A percentile compares a stretch with the other conserved stretches of the same genome.
Evolutionary conservation across 1,284 basidiomycete genomes (phyloP).

Genomic region (Kalmanozyma brasiliensis): DNA sequence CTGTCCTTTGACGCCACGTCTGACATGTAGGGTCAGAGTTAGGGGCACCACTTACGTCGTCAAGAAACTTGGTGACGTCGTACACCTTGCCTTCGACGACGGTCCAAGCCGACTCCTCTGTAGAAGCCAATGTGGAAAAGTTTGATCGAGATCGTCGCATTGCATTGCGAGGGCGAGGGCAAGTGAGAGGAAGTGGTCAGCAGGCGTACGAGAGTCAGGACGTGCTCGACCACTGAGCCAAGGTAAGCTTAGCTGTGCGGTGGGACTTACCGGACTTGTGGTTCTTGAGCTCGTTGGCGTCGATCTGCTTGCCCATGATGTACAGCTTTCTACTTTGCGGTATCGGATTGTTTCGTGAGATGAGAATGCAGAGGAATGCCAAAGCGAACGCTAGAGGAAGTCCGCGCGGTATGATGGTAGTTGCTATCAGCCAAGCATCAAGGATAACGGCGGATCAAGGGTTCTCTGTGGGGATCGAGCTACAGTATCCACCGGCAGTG

Average conservation of each 20-base stretch:
- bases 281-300: slow-evolving; percentile 56
- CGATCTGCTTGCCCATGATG: slow-evolving; percentile 54
- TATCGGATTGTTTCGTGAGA: slow-evolving; percentile 5
- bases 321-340: neutral
- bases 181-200: slow-evolving; percentile 1
- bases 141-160: too few species aligned
- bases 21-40: too few species aligned
- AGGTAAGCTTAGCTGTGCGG: too few species aligned
- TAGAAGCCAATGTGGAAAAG: too few species aligned
- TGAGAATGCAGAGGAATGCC: slow-evolving; percentile 6
- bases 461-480: slow-evolving; percentile 17
- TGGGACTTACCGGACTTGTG: slow-evolving; percentile 56
- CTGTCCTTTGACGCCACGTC: too few species aligned
- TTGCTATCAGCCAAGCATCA: too few species aligned
- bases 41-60: slow-evolving; percentile 65
- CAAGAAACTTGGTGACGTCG: slow-evolving; percentile 66
- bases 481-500: slow-evolving; percentile 11
- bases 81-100: slow-evolving; percentile 65
- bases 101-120: slow-evolving; percentile 66
- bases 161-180: too few species aligned
- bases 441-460: too few species aligned
- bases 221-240: neutral
- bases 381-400: slow-evolving; percentile 10
- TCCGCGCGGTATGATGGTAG: slow-evolving; percentile 8
- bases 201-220: neutral